These are phyloP conservation scores for Cadophora sp. DNA, from an alignment of 2,329 filamentous ascomycete species.

Conservation along the genomic window DNA sequence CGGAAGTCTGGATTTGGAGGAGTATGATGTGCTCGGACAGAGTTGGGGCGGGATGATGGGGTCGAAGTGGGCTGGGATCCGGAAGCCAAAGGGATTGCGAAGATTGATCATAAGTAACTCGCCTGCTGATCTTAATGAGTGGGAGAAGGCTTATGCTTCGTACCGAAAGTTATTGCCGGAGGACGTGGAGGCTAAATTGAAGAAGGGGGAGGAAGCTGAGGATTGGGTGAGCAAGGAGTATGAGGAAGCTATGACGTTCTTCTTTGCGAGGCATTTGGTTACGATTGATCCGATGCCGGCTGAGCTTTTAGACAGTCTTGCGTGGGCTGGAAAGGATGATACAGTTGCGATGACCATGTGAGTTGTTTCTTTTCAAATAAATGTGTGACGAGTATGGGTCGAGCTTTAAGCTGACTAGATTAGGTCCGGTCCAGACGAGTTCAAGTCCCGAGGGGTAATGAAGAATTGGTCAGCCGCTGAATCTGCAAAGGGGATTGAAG, in stretches of 20 bases:
- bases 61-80: slow-evolving; percentile 50
- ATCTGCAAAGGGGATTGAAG: slow-evolving; percentile 46
- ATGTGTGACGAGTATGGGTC: neutral
- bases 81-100: slow-evolving; percentile 45
- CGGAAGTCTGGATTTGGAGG: slow-evolving; percentile 48
- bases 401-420: neutral
- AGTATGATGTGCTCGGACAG: slow-evolving; percentile 55
- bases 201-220: slow-evolving; percentile 26
- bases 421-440: slow-evolving; percentile 39
- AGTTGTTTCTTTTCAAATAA: neutral
- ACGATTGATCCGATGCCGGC: slow-evolving; percentile 12
- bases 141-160: slow-evolving; percentile 38
- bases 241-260: slow-evolving; percentile 21
- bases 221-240: slow-evolving; percentile 22
- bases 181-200: slow-evolving; percentile 34
- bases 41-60: slow-evolving; percentile 61
- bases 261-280: slow-evolving; percentile 14
- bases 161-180: slow-evolving; percentile 35
- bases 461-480: slow-evolving; percentile 48
- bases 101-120: slow-evolving; percentile 46
- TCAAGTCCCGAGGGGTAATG: slow-evolving; percentile 48
- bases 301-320: slow-evolving; percentile 32
- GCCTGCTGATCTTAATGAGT: slow-evolving; percentile 22
- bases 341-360: slow-evolving; percentile 42
- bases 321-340: slow-evolving; percentile 36